A percentile compares a stretch with the other conserved stretches of the same genome.
phyloP scores from a whole-genome alignment of 352 stramenopile genomes.

The Lagenidium giganteum region DNA sequence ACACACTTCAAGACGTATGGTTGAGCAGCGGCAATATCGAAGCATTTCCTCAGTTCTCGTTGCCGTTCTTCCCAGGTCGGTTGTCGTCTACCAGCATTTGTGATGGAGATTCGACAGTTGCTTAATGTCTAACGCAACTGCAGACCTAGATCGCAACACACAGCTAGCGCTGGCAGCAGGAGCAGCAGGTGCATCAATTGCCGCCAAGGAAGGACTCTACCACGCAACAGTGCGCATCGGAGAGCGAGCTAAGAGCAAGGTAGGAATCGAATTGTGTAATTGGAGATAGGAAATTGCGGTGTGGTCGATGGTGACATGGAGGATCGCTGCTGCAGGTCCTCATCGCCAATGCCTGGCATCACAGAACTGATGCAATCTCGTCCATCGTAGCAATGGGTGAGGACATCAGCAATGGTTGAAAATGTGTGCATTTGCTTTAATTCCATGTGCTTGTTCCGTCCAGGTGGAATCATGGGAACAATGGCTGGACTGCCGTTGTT shows the following conservation, averaged over 20 bases:
- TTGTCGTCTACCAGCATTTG: too few species aligned
- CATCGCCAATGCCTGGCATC: constrained; percentile 97
- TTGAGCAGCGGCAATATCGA: constrained; percentile 19
- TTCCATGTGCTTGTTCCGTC: neutral
- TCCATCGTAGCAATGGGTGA: constrained; percentile 76
- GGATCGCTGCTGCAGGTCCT: constrained; percentile 89
- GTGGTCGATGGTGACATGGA: too few species aligned
- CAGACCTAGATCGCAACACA: constrained; percentile 41
- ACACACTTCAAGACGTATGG: constrained; percentile 71
- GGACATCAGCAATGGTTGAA: constrained; percentile 3
- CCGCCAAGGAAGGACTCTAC: constrained; percentile 93
- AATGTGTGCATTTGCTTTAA: neutral
- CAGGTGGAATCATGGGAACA: constrained; percentile 62
- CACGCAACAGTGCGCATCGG: constrained; percentile 91
- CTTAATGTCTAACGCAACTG: neutral
- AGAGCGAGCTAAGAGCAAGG: constrained; percentile 89
- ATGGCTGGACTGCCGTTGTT: constrained; percentile 66
- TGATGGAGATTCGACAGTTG: too few species aligned
- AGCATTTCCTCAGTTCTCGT: constrained; percentile 24
- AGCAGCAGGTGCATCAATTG: constrained; percentile 88
- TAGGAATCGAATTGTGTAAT: too few species aligned
- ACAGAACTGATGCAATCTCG: constrained; percentile 89
- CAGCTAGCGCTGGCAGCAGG: constrained; percentile 75
- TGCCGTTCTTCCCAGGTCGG: constrained; percentile 45
- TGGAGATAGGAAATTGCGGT: too few species aligned